These are phyloP conservation scores for Leccinum arenicola DNA, from an alignment of 768 basidiomycete genomes.

Conservation along the genomic window DNA sequence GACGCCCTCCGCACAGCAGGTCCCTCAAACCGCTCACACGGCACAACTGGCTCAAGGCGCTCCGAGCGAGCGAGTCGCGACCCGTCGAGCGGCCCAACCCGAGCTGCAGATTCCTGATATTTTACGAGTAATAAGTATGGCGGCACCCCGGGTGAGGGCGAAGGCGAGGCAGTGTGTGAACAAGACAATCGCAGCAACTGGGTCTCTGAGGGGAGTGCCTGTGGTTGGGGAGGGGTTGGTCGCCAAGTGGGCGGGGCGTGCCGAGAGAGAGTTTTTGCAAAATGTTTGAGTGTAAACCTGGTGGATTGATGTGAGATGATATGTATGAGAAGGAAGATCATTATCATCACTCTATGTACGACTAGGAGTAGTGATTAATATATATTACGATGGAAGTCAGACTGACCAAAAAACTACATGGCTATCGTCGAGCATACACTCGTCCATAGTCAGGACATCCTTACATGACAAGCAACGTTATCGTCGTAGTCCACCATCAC, in stretches of 20 bases:
- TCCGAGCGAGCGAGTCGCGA: conserved; percentile 18
- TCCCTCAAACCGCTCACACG: too few species aligned
- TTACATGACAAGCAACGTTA: neutral
- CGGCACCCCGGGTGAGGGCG: conserved; percentile 10
- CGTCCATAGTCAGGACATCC: neutral
- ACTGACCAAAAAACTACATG: neutral
- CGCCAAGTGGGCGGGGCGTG: conserved; percentile 42
- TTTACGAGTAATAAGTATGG: conserved; percentile 23
- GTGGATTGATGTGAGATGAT: too few species aligned
- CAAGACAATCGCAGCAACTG: conserved; percentile 13
- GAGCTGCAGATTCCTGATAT: conserved; percentile 19
- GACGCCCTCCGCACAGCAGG: too few species aligned
- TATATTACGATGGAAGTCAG: neutral
- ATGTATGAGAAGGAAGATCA: too few species aligned
- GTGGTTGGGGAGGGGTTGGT: conserved; percentile 30
- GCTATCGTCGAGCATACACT: neutral
- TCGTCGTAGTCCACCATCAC: neutral
- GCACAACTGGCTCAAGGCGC: too few species aligned
- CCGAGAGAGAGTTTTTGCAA: conserved; percentile 37
- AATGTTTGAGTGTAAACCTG: neutral
- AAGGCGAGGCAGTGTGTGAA: conserved; percentile 9
- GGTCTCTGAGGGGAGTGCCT: conserved; percentile 16
- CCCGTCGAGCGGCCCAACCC: conserved; percentile 20
- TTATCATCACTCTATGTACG: neutral
- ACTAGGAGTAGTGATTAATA: neutral